A percentile compares a stretch with the other conserved stretches of the same genome.
phyloP scores from a whole-genome alignment of 768 basidiomycete species.

The Strobilomyces echinocephalus region DNA sequence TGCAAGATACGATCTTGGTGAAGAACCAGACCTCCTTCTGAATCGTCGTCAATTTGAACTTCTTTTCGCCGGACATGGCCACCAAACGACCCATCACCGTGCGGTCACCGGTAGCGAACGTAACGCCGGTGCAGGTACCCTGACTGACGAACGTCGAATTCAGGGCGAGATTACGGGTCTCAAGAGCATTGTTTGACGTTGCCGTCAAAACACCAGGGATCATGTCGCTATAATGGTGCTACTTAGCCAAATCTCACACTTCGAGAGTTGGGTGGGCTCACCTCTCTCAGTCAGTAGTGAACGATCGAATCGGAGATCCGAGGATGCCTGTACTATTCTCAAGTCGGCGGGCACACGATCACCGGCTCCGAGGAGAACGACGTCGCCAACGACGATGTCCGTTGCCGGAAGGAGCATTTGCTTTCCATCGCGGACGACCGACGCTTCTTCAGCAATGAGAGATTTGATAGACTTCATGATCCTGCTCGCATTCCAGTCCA shows the following conservation, averaged over 20 bases:
- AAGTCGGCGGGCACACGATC: slow-evolving; percentile 59
- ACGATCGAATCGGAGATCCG: slow-evolving; percentile 48
- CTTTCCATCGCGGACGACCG: slow-evolving; percentile 46
- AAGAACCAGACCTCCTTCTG: slow-evolving; percentile 47
- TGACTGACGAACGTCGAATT: slow-evolving; percentile 40
- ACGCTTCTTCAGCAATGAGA: slow-evolving; percentile 54
- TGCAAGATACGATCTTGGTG: slow-evolving; percentile 44
- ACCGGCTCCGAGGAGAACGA: slow-evolving; percentile 46
- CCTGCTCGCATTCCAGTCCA: slow-evolving; percentile 44
- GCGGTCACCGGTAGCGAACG: slow-evolving; percentile 39
- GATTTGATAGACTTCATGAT: slow-evolving; percentile 53
- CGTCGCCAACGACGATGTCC: slow-evolving; percentile 52
- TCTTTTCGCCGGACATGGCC: slow-evolving; percentile 43
- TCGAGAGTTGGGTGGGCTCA: slow-evolving; percentile 4
- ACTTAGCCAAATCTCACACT: neutral
- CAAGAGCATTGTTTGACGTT: slow-evolving; percentile 45
- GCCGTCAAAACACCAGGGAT: slow-evolving; percentile 39
- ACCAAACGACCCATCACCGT: slow-evolving; percentile 50
- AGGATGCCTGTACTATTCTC: slow-evolving; percentile 45
- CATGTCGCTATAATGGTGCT: slow-evolving; percentile 30
- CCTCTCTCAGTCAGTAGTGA: slow-evolving; percentile 46
- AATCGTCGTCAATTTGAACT: slow-evolving; percentile 43
- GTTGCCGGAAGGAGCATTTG: slow-evolving; percentile 44
- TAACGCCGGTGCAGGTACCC: slow-evolving; percentile 37
- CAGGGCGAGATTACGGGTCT: slow-evolving; percentile 45